A percentile compares a stretch with the other conserved stretches of the same genome.
phyloP scores from a whole-genome alignment of 352 stramenopile species.

The Hyphochytrium catenoides region DNA sequence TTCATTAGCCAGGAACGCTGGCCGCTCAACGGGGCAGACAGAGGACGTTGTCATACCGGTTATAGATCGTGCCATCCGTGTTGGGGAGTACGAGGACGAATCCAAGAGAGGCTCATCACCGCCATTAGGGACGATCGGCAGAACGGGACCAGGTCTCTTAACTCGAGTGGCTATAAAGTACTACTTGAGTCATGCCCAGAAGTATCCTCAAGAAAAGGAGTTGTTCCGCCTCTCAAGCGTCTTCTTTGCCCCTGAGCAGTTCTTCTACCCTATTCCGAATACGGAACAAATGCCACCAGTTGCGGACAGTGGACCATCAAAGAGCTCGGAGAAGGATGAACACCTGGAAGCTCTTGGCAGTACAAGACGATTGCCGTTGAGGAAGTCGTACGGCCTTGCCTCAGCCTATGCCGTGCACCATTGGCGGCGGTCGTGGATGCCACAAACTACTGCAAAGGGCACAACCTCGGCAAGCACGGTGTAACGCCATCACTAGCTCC shows the following conservation, averaged over 20 bases:
- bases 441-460: too few species aligned
- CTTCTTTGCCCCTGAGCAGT: slow-evolving; percentile 14
- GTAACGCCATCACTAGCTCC: too few species aligned
- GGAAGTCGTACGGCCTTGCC: slow-evolving; percentile 3
- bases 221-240: slow-evolving; percentile 11
- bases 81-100: background rate
- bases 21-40: slow-evolving; percentile 5
- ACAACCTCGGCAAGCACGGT: too few species aligned
- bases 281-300: too few species aligned
- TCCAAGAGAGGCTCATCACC: background rate
- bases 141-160: slow-evolving; percentile 22
- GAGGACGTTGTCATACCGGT: slow-evolving; percentile 12
- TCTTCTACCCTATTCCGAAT: slow-evolving; percentile 22
- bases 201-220: slow-evolving; percentile 3
- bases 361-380: background rate
- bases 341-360: background rate
- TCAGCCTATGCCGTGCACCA: slow-evolving; percentile 18
- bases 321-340: too few species aligned
- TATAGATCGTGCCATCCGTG: background rate
- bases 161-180: slow-evolving; percentile 23
- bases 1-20: background rate
- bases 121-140: slow-evolving; percentile 19
- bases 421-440: slow-evolving; percentile 17
- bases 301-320: too few species aligned
- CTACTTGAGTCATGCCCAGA: slow-evolving; percentile 14